phyloP scores from a whole-genome alignment of 768 basidiomycete genomes.

The Xerocomellus chrysenteron region DNA sequence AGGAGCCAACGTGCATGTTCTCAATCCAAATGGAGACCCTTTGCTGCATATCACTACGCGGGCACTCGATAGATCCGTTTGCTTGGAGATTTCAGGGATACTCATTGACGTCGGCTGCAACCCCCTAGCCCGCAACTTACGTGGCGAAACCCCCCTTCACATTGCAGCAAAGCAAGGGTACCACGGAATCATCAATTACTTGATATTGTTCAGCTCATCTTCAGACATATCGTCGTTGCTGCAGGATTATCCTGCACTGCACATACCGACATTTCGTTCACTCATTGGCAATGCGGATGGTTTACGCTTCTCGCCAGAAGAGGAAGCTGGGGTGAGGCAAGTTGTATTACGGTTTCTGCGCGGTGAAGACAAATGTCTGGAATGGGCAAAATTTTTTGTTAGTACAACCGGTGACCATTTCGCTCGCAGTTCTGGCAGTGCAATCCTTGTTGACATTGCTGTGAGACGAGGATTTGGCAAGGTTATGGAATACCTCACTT shows the following conservation, averaged over 20 bases:
- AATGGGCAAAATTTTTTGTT: background rate
- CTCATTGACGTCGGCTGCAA: background rate
- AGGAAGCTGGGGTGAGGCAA: background rate
- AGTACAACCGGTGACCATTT: background rate
- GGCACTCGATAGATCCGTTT: background rate
- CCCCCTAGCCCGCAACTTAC: background rate
- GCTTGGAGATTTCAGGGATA: background rate
- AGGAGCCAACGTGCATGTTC: background rate
- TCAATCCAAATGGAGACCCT: background rate
- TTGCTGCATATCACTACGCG: background rate
- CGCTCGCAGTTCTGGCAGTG: background rate
- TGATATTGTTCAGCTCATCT: background rate
- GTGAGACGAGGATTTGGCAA: background rate
- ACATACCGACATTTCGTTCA: background rate
- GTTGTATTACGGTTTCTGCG: background rate
- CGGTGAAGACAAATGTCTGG: background rate
- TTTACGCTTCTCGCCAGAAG: background rate
- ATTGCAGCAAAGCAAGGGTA: background rate
- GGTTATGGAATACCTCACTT: background rate
- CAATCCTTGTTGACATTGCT: background rate
- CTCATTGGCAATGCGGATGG: background rate
- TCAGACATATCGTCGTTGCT: background rate
- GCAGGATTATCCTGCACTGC: background rate
- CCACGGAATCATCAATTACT: background rate
- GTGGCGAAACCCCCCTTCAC: background rate